Evolutionary conservation across 2,329 filamentous ascomycete species (phyloP), one percentile per base, ranked within the genome.

Genomic region (Talaromyces sp.): DNA sequence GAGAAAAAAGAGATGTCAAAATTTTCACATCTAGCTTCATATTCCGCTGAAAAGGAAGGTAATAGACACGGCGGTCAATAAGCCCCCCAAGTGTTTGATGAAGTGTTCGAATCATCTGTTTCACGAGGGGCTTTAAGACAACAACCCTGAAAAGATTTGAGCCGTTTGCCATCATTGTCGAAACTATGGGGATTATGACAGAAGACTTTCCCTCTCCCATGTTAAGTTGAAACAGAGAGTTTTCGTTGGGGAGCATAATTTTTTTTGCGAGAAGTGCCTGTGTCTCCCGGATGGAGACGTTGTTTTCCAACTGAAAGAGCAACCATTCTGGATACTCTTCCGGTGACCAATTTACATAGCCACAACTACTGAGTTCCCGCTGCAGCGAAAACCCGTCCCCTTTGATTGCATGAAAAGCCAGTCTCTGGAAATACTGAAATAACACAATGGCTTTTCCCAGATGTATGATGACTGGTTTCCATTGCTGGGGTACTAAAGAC

Each of bases 181-280:
- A 83, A 0, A 88, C 82, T 42, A 89, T 86, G 0, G 88, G 88
- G 0, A 88, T 79, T 56, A 92, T 90, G 1, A 90, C 84, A 0
- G 87, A 88, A 0, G 86, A 86, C 64, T 90, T 91, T 0, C 88
- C 88, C 67, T 89, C 83, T 0, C 88, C 88, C 87, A 91, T 91
- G 64, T 89, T 89, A 2, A 91, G 71, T 66, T 90, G 87, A 76
- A 89, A 82, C 0, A 87, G 89, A 0, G 69, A 31, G 0, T 67
- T 70, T 0, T 68, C 68, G 0, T 69, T 66, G 0, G 81, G 80
- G 14, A 57, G 18, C 12, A 61, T 82, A 83, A 91, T 90, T 23
- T 81, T 68, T 0, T 61, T 52, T 0, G 87, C 84, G 56, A 91
- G 85, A 1, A 82, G 69, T 2, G 82, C 77, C 67, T 91, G 88